A percentile compares a stretch with the other conserved stretches of the same genome.
Conservation (phyloP, 805 yeast genomes). For the Candida ortonii region DNA sequence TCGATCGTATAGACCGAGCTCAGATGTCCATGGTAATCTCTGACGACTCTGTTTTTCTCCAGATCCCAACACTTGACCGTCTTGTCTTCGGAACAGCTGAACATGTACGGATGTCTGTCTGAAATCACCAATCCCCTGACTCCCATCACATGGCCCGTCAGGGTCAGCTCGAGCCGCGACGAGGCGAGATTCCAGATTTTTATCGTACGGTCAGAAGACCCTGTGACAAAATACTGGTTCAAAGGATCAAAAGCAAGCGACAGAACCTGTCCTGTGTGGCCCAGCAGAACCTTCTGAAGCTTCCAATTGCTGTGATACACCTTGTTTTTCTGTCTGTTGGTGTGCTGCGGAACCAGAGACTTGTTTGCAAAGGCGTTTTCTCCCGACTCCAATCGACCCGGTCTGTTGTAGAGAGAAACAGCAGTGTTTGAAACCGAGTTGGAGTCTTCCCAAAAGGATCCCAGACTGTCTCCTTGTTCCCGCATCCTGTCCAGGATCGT, state of each 20-base stretch:
- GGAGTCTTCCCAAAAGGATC: slow-evolving; percentile 2
- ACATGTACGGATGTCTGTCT: slow-evolving; percentile 77
- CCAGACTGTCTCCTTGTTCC: slow-evolving; percentile 6
- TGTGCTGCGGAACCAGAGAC: slow-evolving; percentile 23
- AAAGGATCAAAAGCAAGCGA: slow-evolving; percentile 81
- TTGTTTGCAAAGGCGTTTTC: slow-evolving; percentile 25
- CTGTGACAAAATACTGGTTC: slow-evolving; percentile 89
- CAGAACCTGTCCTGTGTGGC: slow-evolving; percentile 93
- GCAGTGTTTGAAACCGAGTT: slow-evolving; percentile 3
- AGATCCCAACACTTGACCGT: slow-evolving; percentile 94
- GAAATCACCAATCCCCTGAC: slow-evolving; percentile 77
- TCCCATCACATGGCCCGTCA: slow-evolving; percentile 90
- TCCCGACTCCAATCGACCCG: slow-evolving; percentile 11
- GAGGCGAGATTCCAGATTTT: slow-evolving; percentile 88
- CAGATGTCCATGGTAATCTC: slow-evolving; percentile 92
- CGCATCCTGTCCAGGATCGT: slow-evolving; percentile 24
- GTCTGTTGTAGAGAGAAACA: slow-evolving; percentile 14
- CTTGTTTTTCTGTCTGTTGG: slow-evolving; percentile 19
- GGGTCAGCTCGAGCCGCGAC: slow-evolving; percentile 64
- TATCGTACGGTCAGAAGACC: slow-evolving; percentile 83
- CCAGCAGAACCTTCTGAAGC: slow-evolving; percentile 69
- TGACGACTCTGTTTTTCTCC: slow-evolving; percentile 73
- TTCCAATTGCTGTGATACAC: slow-evolving; percentile 66
- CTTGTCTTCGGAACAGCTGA: slow-evolving; percentile 91
- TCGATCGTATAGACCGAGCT: slow-evolving; percentile 85